Base-by-base conservation (phyloP, 805 yeast species). In the Candida ascalaphidarum region DNA sequence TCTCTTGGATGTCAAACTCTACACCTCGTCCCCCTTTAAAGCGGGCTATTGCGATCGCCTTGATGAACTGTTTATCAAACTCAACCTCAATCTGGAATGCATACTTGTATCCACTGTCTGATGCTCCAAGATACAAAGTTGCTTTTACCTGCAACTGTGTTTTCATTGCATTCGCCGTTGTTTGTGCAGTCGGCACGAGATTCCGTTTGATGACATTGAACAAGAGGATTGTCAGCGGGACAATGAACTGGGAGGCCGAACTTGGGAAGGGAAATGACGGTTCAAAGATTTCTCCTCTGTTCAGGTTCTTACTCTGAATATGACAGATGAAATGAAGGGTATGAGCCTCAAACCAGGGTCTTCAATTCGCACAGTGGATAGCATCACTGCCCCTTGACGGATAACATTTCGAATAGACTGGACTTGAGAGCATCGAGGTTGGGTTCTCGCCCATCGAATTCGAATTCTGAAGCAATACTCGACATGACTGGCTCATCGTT, bases 1-100 rank as follows among this genome's bases (percentile, higher is more conserved):
- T 71, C 23, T 55, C 77, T 3, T 73, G 79, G 74, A 59, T 71
- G 54, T 65, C 77, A 3, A 68, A 69, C 40, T 64, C 69, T 34
- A 58, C 65, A 23, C 74, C 77, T 20, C 55, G 77, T 38, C 79
- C 78, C 7, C 75, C 78, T 6, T 54, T 71, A 33, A 72, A 74
- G 46, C 57, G 80, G 44, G 77, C 78, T 17, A 65, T 71, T 35
- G 72, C 76, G 7, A 48, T 73, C 39, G 74, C 77, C 1, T 40
- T 69, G 33, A 68, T 74, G 65, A 74, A 74, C 45, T 67, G 74
- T 45, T 43, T 71, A 27, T 65, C 74, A 14, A 71, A 73, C 44
- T 64, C 74, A 5, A 68, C 77, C 1, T 68, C 75, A 4, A 70
- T 71, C 29, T 70, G 75, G 69, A 72, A 69, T 33, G 52, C 76